Base-by-base conservation (phyloP, 2,329 filamentous ascomycete species). In the Magnaporthiopsis poae region DNA sequence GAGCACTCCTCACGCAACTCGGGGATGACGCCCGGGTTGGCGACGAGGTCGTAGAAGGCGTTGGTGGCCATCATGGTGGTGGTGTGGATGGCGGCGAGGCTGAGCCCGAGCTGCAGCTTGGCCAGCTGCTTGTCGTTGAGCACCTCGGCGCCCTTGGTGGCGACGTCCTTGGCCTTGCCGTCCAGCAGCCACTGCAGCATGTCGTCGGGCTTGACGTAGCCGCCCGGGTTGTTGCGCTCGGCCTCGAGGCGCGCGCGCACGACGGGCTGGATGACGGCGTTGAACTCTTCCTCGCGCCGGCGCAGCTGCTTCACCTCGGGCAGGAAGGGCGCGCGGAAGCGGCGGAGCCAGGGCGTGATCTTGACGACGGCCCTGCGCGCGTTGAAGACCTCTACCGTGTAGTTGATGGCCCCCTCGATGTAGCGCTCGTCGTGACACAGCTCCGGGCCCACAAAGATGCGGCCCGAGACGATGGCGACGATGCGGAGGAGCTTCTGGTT, bases 11-110 rank as follows among this genome's bases (percentile, higher is more conserved):
- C 77, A 1, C 85, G 80, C 1, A 87, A 73, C 13, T 80, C 78
- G 5, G 81, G 75, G 46, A 83, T 73, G 69, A 82, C 77, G 36
- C 86, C 80, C 0, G 83, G 84, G 69, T 77, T 74, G 8, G 80
- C 77, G 0, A 80, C 80, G 3, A 88, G 72, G 66, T 83, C 81
- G 70, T 82, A 85, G 63, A 88, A 77, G 5, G 79, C 78, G 67
- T 77, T 85, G 1, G 80, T 81, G 0, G 78, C 69, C 0, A 80
- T 76, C 62, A 80, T 71, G 0, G 80, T 78, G 0, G 81, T 84
- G 0, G 82, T 84, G 67, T 84, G 81, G 35, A 86, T 84, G 1
- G 82, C 79, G 0, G 81, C 81, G 65, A 84, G 80, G 60, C 75
- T 79, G 11, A 84, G 69, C 0, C 74, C 72, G 3, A 83, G 74